A percentile compares a stretch with the other conserved stretches of the same genome.
These are phyloP conservation scores for Podospora comata DNA, from an alignment of 495 filamentous ascomycete species.

Conservation along the genomic window DNA sequence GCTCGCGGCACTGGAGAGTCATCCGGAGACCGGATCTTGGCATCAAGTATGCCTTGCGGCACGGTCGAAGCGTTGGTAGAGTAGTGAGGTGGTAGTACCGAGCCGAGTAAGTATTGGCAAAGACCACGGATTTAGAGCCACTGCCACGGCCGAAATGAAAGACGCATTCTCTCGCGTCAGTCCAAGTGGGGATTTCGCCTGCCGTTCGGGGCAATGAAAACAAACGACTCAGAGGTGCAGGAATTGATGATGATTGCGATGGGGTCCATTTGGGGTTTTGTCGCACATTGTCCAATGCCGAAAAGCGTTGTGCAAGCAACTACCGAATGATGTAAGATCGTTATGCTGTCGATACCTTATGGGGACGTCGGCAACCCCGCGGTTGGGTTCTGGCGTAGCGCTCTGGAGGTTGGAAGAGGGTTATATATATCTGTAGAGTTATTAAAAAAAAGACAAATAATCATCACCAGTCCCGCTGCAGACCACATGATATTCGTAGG, in stretches of 20 bases:
- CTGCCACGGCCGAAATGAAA: neutral
- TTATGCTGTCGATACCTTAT: neutral
- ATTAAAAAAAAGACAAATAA: neutral
- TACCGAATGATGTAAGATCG: constrained; percentile 4
- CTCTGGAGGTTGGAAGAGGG: neutral
- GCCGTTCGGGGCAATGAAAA: neutral
- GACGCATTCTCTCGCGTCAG: neutral
- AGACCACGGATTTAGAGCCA: neutral
- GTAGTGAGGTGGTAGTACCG: neutral
- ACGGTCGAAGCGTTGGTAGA: neutral
- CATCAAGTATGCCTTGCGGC: neutral
- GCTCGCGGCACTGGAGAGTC: neutral
- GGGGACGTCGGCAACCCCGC: neutral
- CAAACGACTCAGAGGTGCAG: neutral
- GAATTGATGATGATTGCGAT: neutral
- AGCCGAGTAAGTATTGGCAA: neutral
- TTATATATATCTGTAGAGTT: neutral
- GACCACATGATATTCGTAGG: too few relatives aligned
- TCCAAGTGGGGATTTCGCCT: neutral
- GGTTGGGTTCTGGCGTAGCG: constrained; percentile 1
- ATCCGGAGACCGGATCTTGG: neutral
- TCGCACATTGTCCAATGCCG: neutral
- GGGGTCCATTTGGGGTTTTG: neutral
- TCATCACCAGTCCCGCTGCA: too few relatives aligned
- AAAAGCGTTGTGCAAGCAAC: neutral